phyloP scores from a whole-genome alignment of 495 filamentous ascomycete species.

The Aspergillus panamensis region DNA sequence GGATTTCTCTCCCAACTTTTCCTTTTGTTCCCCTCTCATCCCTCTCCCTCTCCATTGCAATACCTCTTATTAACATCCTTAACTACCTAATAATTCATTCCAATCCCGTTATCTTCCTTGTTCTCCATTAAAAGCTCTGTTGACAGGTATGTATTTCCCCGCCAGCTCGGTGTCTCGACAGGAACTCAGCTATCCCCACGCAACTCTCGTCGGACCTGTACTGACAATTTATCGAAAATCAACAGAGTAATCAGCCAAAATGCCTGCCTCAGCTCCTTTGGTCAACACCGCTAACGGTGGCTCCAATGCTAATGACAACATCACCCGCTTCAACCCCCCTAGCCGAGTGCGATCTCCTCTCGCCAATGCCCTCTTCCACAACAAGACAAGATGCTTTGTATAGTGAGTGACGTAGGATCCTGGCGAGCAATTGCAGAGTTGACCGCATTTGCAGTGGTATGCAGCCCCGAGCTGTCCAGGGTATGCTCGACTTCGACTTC shows the following conservation, averaged over 20 bases:
- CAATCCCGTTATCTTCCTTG: not conserved
- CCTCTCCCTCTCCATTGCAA: slow-evolving; percentile 14
- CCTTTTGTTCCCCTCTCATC: slow-evolving; percentile 17
- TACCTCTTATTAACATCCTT: slow-evolving; percentile 10
- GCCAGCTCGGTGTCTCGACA: too few species aligned
- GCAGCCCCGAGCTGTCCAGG: slow-evolving; percentile 96
- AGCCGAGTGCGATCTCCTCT: slow-evolving; percentile 87
- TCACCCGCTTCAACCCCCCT: slow-evolving; percentile 90
- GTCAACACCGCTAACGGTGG: slow-evolving; percentile 40
- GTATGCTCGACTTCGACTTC: slow-evolving; percentile 99
- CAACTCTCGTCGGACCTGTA: not conserved
- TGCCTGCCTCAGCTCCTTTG: slow-evolving; percentile 46
- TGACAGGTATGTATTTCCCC: slow-evolving; percentile 22
- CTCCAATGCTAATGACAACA: slow-evolving; percentile 90
- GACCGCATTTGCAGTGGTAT: slow-evolving; percentile 60
- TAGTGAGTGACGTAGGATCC: slow-evolving; percentile 56
- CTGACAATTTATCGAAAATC: slow-evolving; percentile 9
- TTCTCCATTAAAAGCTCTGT: slow-evolving; percentile 18
- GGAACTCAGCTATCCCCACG: not conserved
- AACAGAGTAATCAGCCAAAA: slow-evolving; percentile 33
- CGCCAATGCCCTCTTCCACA: slow-evolving; percentile 89
- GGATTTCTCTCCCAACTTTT: slow-evolving; percentile 21
- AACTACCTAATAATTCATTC: slow-evolving; percentile 24
- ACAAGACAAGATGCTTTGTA: slow-evolving; percentile 99
- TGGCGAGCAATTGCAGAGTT: slow-evolving; percentile 14